Conservation (phyloP, 352 stramenopile genomes). For the Pythium myriotylum region DNA sequence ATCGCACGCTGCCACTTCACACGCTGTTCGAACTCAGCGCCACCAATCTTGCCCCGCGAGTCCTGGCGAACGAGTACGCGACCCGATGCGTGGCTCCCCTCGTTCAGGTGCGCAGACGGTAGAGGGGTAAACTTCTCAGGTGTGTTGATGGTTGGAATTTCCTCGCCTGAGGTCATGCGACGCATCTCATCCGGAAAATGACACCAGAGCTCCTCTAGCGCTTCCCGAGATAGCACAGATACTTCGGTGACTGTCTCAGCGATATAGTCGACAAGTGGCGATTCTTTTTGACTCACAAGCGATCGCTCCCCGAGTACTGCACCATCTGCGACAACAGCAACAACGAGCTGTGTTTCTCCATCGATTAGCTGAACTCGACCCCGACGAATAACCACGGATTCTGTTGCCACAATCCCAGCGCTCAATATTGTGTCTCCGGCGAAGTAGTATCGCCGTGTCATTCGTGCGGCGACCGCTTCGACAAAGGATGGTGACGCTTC, state of each 20-base stretch:
- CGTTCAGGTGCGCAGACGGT: not conserved
- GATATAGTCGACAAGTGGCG: conserved; percentile 22
- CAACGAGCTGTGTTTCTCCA: conserved; percentile 5
- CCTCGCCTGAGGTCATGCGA: conserved; percentile 7
- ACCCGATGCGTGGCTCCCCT: conserved; percentile 6
- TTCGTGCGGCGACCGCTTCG: conserved; percentile 17
- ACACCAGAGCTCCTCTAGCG: conserved; percentile 16
- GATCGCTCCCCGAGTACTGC: conserved; percentile 22
- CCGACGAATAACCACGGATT: conserved; percentile 31
- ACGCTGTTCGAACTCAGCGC: conserved; percentile 8
- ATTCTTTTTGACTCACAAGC: conserved; percentile 16
- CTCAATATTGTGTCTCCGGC: conserved; percentile 25
- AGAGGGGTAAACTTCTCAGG: conserved; percentile 2
- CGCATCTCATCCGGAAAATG: conserved; percentile 25
- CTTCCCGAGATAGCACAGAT: conserved; percentile 15
- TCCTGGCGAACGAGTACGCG: conserved; percentile 20
- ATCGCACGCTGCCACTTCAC: conserved; percentile 36
- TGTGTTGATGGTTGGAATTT: not conserved
- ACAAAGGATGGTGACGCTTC: conserved; percentile 11
- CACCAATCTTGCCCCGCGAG: not conserved
- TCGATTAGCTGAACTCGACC: conserved; percentile 24
- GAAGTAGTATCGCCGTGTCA: conserved; percentile 26
- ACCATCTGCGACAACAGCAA: conserved; percentile 15
- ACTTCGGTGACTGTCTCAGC: conserved; percentile 25
- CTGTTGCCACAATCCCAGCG: conserved; percentile 19